A percentile compares a stretch with the other conserved stretches of the same genome.
These are phyloP conservation scores for Ophioceras dolichostomum DNA, from an alignment of 2,329 filamentous ascomycete genomes.

Conservation along the genomic window DNA sequence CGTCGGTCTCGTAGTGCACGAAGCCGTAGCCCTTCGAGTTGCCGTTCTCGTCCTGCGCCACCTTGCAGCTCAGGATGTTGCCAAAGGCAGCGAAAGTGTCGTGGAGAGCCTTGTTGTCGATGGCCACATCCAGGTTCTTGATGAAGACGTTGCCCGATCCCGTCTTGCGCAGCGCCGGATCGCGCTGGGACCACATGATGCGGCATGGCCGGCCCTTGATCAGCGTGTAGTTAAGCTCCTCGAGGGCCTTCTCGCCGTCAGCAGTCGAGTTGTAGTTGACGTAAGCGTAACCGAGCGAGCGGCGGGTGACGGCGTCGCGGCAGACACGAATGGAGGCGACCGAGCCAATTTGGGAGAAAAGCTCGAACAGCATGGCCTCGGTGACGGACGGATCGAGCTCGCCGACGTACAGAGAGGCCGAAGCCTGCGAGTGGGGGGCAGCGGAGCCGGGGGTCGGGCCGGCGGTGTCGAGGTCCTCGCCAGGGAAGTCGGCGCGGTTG, in stretches of 20 bases:
- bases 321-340: slow-evolving; percentile 99
- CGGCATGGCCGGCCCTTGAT: slow-evolving; percentile 99
- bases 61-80: slow-evolving; percentile 99
- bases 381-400: slow-evolving; percentile 97
- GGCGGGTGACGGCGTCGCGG: slow-evolving; percentile 95
- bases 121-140: slow-evolving; percentile 97
- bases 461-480: slow-evolving; percentile 50
- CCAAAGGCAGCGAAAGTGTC: slow-evolving; percentile 98
- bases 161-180: slow-evolving; percentile 97
- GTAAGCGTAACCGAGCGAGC: slow-evolving; percentile 97
- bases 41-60: slow-evolving; percentile 91
- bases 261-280: slow-evolving; percentile 99
- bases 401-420: slow-evolving; percentile 95
- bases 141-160: slow-evolving; percentile 99
- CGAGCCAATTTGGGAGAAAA: slow-evolving; percentile 98
- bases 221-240: slow-evolving; percentile 98
- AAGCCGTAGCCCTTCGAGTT: slow-evolving; percentile 99
- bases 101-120: slow-evolving; percentile 99
- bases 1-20: slow-evolving; percentile 98
- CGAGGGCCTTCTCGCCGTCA: slow-evolving; percentile 95
- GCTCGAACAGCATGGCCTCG: slow-evolving; percentile 99
- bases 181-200: slow-evolving; percentile 99
- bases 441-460: slow-evolving; percentile 63
- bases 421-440: slow-evolving; percentile 72
- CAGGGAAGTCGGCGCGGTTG: slow-evolving; percentile 33